Conservation (phyloP, 192 early-diverging fungal genomes). For the Coemansia sp. region DNA sequence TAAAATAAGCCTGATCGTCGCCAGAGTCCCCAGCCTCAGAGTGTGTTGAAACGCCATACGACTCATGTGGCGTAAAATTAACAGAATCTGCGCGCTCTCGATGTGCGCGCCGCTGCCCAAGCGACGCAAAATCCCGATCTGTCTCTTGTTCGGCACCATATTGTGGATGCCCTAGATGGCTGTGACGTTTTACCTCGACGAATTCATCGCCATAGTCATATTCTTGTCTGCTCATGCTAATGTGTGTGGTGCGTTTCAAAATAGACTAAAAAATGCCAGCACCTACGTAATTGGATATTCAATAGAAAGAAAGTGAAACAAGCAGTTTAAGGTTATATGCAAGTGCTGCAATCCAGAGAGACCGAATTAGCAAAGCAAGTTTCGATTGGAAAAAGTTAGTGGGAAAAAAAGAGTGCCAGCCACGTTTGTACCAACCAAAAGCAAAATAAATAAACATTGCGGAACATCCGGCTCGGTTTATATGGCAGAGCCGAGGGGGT, state of each 20-base stretch:
- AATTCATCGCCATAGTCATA: conserved; percentile 46
- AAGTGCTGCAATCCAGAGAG: neutral
- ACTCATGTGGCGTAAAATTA: conserved; percentile 34
- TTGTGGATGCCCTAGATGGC: conserved; percentile 7
- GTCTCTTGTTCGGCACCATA: conserved; percentile 20
- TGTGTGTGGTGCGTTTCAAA: neutral
- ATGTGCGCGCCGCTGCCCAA: conserved; percentile 21
- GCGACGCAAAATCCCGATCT: conserved; percentile 14
- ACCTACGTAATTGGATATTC: neutral
- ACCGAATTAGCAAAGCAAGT: neutral
- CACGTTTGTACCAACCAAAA: neutral
- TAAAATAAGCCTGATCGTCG: conserved; percentile 37
- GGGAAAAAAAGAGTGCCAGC: neutral
- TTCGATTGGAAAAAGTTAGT: neutral
- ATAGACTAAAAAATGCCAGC: neutral
- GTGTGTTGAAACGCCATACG: conserved; percentile 31
- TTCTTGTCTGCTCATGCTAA: conserved; percentile 28
- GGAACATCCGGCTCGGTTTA: conserved; percentile 19
- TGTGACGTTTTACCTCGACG: conserved; percentile 25
- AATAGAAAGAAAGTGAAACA: neutral
- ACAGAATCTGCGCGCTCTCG: conserved; percentile 42
- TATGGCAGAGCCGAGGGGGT: neutral
- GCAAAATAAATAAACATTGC: conserved; percentile 15
- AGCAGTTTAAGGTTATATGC: neutral
- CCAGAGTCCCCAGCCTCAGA: conserved; percentile 38